Evolutionary conservation across 2,329 filamentous ascomycete species (phyloP).

Genomic region (Myriosclerotinia scirpicola): DNA sequence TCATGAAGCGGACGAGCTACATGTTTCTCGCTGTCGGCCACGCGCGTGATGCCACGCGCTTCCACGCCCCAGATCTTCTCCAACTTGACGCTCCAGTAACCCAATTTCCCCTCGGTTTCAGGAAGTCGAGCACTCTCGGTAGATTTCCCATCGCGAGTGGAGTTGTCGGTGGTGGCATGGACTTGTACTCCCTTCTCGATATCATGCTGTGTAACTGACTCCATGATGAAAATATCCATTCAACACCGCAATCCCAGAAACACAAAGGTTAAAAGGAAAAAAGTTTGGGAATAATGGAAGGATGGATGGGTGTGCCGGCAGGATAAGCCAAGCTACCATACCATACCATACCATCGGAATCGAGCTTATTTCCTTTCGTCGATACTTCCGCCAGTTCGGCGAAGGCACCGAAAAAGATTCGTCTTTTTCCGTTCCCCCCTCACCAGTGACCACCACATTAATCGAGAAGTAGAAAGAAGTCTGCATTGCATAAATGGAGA

Average conservation of each 20-base stretch:
- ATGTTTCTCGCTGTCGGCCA: conserved; percentile 54
- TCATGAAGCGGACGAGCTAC: conserved; percentile 43
- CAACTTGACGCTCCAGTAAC: conserved; percentile 22
- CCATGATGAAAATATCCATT: conserved; percentile 14
- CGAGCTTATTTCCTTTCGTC: conserved; percentile 18
- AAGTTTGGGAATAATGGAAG: background rate
- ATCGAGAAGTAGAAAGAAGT: background rate
- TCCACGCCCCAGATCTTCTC: conserved; percentile 42
- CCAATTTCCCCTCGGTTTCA: conserved; percentile 10
- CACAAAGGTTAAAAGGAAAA: background rate
- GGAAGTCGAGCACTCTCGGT: background rate
- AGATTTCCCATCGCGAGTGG: conserved; percentile 17
- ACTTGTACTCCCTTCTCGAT: conserved; percentile 24
- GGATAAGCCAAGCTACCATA: background rate
- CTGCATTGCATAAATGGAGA: conserved; percentile 12
- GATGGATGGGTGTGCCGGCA: background rate
- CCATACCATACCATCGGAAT: conserved; percentile 5
- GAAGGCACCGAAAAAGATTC: background rate
- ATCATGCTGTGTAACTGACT: conserved; percentile 21
- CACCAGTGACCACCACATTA: background rate
- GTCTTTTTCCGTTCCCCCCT: background rate
- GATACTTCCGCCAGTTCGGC: background rate
- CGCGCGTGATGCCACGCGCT: conserved; percentile 58
- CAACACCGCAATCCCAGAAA: background rate
- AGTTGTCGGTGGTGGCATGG: conserved; percentile 12